Evolutionary conservation across 2,329 filamentous ascomycete genomes (phyloP).

Genomic region (Aspergillus sp.): DNA sequence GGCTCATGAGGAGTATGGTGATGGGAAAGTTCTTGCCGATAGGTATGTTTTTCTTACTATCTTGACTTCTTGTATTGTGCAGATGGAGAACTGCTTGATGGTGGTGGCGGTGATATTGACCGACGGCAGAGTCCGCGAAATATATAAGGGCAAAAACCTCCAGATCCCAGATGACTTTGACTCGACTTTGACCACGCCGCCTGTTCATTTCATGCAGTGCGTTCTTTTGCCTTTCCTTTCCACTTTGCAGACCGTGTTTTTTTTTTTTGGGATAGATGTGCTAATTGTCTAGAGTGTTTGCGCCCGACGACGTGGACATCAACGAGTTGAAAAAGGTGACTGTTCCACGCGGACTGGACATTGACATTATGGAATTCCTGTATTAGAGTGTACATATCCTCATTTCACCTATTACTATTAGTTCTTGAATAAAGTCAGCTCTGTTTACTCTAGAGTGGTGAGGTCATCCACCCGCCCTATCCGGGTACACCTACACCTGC

Average conservation of each 20-base stretch:
- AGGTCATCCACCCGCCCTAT: constrained; percentile 9
- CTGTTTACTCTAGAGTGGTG: constrained; percentile 4
- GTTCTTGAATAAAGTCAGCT: neutral
- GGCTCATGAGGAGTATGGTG: constrained; percentile 5
- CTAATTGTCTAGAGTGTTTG: constrained; percentile 4
- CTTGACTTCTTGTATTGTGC: neutral
- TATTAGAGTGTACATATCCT: neutral
- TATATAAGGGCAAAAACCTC: constrained; percentile 14
- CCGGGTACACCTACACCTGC: neutral
- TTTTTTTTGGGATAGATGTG: no score
- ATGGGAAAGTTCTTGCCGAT: constrained; percentile 4
- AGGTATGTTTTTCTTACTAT: neutral
- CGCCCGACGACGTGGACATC: constrained; percentile 6
- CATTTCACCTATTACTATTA: neutral
- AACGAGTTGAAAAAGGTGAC: constrained; percentile 6
- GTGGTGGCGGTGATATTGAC: neutral
- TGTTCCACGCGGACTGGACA: constrained; percentile 3
- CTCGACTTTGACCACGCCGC: constrained; percentile 19
- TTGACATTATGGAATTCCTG: constrained; percentile 1
- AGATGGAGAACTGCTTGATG: no score
- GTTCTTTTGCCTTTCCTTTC: neutral
- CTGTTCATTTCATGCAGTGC: constrained; percentile 22
- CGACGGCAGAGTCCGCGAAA: constrained; percentile 1
- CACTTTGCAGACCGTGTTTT: no score
- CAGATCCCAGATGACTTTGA: constrained; percentile 20